Base-by-base conservation (phyloP, 495 filamentous ascomycete species). In the Delitschia confertaspora region DNA sequence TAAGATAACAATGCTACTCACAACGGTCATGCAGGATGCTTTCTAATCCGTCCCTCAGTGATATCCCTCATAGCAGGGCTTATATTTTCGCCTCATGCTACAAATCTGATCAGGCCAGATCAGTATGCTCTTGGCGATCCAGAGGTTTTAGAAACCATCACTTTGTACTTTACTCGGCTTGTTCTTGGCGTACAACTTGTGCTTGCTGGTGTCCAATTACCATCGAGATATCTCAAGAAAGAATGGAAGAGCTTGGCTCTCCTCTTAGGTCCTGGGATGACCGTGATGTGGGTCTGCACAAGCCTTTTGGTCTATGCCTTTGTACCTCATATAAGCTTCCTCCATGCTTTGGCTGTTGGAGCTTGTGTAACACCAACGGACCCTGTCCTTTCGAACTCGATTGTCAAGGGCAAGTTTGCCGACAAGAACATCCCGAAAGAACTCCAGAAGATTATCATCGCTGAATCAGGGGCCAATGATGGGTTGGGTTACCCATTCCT, bases 401-500 rank as follows among this genome's bases (percentile, higher is more conserved):
- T 94, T 42, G 85, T 95, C 33, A 94, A 94, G 66, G 88, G 88
- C 29, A 88, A 84, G 51, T 95, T 93, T 50, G 88, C 88, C 7
- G 88, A 93, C 45, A 82, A 86, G 53, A 83, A 94, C 63, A 78
- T 94, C 11, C 86, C 87, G 2, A 83, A 77, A 47, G 71, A 78
- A 11, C 60, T 95, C 49, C 86, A 93, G 68, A 75, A 78, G 42
- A 86, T 95, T 44, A 88, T 95, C 51, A 76, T 88, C 38, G 87
- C 88, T 0, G 88, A 96, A 65, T 86, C 82, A 0, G 89, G 88
- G 2, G 84, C 86, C 3, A 95, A 94, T 60, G 88, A 95, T 60
- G 88, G 88, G 0, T 72, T 96, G n/a, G 88, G 88, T 0, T 93
- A 93, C 55, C 88, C 88, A 0, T 95, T 93, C 53, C 66, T 95